These are phyloP conservation scores for Lipomyces lipofer DNA, from an alignment of 805 yeast species.

Conservation along the genomic window DNA sequence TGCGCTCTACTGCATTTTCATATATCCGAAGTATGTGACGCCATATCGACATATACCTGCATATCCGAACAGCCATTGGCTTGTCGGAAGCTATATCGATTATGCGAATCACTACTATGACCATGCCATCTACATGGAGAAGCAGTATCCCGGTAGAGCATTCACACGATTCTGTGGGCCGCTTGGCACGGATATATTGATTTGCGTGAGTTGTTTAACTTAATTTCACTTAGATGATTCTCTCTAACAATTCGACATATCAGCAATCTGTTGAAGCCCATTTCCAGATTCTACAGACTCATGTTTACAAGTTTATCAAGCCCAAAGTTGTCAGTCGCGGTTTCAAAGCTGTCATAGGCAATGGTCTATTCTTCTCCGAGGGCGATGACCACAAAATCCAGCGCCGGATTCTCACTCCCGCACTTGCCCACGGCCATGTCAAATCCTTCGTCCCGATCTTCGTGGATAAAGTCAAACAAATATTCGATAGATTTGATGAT, in stretches of 20 bases:
- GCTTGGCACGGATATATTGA: constrained; percentile 14
- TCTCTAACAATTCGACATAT: not conserved
- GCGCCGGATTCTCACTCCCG: constrained; percentile 22
- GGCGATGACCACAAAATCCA: constrained; percentile 28
- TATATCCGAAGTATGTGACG: constrained; percentile 18
- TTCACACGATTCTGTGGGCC: constrained; percentile 22
- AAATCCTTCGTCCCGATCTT: constrained; percentile 19
- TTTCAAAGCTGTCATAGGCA: constrained; percentile 20
- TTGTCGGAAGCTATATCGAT: constrained; percentile 15
- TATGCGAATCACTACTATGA: constrained; percentile 10
- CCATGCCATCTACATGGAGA: constrained; percentile 12
- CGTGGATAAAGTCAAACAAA: constrained; percentile 6
- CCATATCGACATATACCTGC: constrained; percentile 22
- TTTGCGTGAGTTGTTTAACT: not conserved
- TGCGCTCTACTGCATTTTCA: constrained; percentile 2
- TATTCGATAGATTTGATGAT: constrained; percentile 9
- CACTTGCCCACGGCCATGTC: constrained; percentile 21
- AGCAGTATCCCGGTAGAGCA: constrained; percentile 7
- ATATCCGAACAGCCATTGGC: constrained; percentile 2
- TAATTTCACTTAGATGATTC: not conserved
- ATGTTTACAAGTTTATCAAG: constrained; percentile 25
- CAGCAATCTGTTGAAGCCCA: constrained; percentile 21
- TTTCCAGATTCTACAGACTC: constrained; percentile 14
- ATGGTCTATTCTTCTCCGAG: constrained; percentile 27
- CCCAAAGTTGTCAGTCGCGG: constrained; percentile 22